Evolutionary conservation across 768 basidiomycete species (phyloP).

Genomic region (Atractiella rhizophila): DNA sequence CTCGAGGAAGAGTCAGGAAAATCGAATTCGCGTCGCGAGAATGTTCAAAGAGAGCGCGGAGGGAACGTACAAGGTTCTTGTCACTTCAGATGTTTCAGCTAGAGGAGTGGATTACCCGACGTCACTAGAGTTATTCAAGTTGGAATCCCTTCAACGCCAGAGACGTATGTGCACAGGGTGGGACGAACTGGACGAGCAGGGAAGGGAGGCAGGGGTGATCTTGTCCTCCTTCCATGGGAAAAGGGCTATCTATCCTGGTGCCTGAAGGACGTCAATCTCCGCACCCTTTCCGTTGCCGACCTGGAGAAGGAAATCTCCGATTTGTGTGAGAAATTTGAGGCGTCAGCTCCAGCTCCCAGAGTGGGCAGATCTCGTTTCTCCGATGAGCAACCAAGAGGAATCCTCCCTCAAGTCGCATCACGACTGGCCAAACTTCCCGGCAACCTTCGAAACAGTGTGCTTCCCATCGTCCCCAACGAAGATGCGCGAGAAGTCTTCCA

Average conservation of each 20-base stretch:
- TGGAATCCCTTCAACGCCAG: constrained; percentile 42
- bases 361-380: not conserved
- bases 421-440: constrained; percentile 17
- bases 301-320: constrained; percentile 27
- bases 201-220: constrained; percentile 30
- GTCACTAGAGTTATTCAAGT: constrained; percentile 57
- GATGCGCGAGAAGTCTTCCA: constrained; percentile 35
- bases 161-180: constrained; percentile 29
- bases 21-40: constrained; percentile 30
- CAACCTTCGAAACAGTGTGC: constrained; percentile 11
- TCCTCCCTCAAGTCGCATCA: constrained; percentile 8
- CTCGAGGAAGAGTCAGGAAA: constrained; percentile 31
- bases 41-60: constrained; percentile 45
- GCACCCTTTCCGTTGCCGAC: constrained; percentile 30
- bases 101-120: constrained; percentile 43
- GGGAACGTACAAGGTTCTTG: constrained; percentile 24
- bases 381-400: not conserved
- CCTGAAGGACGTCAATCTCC: constrained; percentile 43
- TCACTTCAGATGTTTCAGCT: constrained; percentile 26
- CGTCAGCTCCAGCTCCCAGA: constrained; percentile 1
- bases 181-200: constrained; percentile 27
- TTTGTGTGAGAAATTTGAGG: constrained; percentile 31
- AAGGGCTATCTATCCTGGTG: constrained; percentile 32
- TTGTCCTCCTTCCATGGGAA: constrained; percentile 34
- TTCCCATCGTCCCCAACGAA: constrained; percentile 17